These are phyloP conservation scores for Backusella tuberculispora DNA, from an alignment of 192 early-diverging fungal genomes.

Conservation along the genomic window DNA sequence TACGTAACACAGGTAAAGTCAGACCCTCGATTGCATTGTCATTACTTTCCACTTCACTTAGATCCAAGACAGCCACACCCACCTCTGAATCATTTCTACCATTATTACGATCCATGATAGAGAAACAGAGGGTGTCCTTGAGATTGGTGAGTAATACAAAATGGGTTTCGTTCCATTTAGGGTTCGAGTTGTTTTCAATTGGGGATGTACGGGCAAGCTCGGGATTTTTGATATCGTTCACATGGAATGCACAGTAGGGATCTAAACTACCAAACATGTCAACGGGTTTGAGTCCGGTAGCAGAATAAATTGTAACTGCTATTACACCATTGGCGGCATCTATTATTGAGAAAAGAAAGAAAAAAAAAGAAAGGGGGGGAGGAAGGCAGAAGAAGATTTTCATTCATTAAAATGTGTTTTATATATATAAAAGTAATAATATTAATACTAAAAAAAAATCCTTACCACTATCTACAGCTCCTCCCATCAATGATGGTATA, in stretches of 20 bases:
- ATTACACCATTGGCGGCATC: slow-evolving; percentile 87
- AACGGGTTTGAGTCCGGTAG: slow-evolving; percentile 78
- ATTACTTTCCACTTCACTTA: slow-evolving; percentile 43
- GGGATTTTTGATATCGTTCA: slow-evolving; percentile 65
- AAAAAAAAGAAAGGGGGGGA: too few species aligned
- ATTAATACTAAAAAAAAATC: too few species aligned
- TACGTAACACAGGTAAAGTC: slow-evolving; percentile 36
- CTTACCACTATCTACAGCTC: slow-evolving; percentile 53
- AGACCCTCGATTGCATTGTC: slow-evolving; percentile 47
- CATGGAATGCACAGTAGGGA: slow-evolving; percentile 78
- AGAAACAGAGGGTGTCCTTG: slow-evolving; percentile 74
- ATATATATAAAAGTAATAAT: too few species aligned
- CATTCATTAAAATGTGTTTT: slow-evolving; percentile 24
- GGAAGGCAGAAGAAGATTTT: background rate
- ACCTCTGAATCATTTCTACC: slow-evolving; percentile 71
- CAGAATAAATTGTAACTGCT: slow-evolving; percentile 77
- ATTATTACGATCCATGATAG: slow-evolving; percentile 81
- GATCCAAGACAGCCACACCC: slow-evolving; percentile 58
- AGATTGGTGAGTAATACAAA: slow-evolving; percentile 76
- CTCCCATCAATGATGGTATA: slow-evolving; percentile 75
- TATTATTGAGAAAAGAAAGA: slow-evolving; percentile 4
- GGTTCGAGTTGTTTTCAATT: slow-evolving; percentile 77
- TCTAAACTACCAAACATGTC: slow-evolving; percentile 90
- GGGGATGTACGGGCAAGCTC: slow-evolving; percentile 63
- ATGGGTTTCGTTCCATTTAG: slow-evolving; percentile 86